phyloP scores from a whole-genome alignment of 2,329 filamentous ascomycete species.

The Fusarium pininemorale region DNA sequence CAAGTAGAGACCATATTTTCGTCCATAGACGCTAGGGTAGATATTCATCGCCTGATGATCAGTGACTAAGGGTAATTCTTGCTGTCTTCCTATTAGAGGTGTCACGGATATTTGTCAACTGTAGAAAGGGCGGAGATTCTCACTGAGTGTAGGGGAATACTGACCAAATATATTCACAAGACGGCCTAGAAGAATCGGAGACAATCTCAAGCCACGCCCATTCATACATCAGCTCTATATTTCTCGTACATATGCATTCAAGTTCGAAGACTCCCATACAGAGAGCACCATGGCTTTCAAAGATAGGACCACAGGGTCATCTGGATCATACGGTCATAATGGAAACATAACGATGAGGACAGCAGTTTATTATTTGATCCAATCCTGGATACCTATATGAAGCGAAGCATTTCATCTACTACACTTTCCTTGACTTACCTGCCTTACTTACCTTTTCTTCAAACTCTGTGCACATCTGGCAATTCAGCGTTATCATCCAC shows the following conservation, averaged over 20 bases:
- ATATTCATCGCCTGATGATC: not conserved
- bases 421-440: not conserved
- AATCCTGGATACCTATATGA: too few species aligned
- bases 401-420: rapidly evolving
- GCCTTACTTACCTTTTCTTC: not conserved
- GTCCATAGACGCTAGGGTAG: rapidly evolving
- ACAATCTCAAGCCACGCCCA: too few species aligned
- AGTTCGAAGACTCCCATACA: too few species aligned
- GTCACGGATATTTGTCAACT: rapidly evolving
- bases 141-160: too few species aligned
- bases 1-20: not conserved
- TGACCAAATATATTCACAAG: too few species aligned
- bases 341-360: not conserved
- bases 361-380: not conserved
- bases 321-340: not conserved
- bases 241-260: too few species aligned
- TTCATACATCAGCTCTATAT: too few species aligned
- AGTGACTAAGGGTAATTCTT: too few species aligned
- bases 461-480: not conserved
- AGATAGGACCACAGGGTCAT: too few species aligned
- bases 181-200: too few species aligned
- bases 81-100: not conserved
- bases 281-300: too few species aligned
- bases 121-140: not conserved
- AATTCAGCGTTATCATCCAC: too few species aligned